Percentiles rank a stretch among this genome's conserved stretches.
Evolutionary conservation across 2,329 filamentous ascomycete genomes (phyloP).

Genomic region (Stagonosporopsis tanaceti): DNA sequence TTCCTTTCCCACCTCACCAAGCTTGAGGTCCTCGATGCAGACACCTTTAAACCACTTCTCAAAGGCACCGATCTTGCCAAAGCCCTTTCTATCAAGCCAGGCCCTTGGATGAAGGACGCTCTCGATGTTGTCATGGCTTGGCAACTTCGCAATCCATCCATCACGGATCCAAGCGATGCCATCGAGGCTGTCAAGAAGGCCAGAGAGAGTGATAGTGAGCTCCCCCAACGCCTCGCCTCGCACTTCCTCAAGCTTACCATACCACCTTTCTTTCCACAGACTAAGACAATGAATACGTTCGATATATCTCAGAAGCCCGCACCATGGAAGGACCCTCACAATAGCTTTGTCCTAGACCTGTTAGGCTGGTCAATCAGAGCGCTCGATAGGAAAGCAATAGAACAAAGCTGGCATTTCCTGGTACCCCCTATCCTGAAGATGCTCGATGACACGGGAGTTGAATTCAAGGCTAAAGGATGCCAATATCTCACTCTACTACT

Average conservation of each 20-base stretch:
- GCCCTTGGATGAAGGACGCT: conserved; percentile 84
- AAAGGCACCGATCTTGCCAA: conserved; percentile 78
- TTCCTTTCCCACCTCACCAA: conserved; percentile 63
- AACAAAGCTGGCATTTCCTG: conserved; percentile 71
- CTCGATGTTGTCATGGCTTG: conserved; percentile 83
- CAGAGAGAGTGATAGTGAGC: conserved; percentile 57
- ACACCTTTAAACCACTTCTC: conserved; percentile 61
- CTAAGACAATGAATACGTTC: conserved; percentile 55
- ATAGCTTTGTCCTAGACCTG: conserved; percentile 62
- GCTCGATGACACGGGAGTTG: conserved; percentile 67
- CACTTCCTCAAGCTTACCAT: conserved; percentile 69
- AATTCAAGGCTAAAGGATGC: conserved; percentile 65
- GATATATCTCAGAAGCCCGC: conserved; percentile 63
- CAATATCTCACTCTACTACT: conserved; percentile 64
- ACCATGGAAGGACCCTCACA: conserved; percentile 65
- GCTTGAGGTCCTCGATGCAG: conserved; percentile 60
- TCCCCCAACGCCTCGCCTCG: conserved; percentile 58
- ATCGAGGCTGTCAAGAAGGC: conserved; percentile 55
- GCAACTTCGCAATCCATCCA: conserved; percentile 82
- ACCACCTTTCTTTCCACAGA: conserved; percentile 68
- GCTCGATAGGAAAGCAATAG: conserved; percentile 59
- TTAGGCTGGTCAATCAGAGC: conserved; percentile 68
- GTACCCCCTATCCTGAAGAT: conserved; percentile 75
- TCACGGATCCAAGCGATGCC: conserved; percentile 62
- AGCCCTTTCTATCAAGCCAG: conserved; percentile 71